Evolutionary conservation across 2,329 filamentous ascomycete species (phyloP).

Genomic region (Thielaviopsis punctulata): DNA sequence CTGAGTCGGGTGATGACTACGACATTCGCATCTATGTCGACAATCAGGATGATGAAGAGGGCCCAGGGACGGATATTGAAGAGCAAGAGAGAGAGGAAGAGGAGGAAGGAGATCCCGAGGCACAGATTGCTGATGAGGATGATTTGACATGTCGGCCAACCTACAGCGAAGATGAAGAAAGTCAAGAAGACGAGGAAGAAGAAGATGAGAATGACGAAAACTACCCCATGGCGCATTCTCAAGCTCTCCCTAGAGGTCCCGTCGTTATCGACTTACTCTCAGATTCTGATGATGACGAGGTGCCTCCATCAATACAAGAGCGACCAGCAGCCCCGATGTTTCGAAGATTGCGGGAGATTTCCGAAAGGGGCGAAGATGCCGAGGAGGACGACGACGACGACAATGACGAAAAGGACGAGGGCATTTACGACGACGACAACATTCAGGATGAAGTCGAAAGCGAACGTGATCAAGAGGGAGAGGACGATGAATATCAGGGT

Average conservation of each 20-base stretch:
- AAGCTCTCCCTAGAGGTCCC: conserved; percentile 18
- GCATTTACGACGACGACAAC: no score
- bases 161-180: conserved; percentile 1
- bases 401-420: no score
- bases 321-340: not conserved
- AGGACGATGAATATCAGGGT: conserved; percentile 2
- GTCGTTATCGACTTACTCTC: conserved; percentile 31
- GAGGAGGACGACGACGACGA: conserved; percentile 1
- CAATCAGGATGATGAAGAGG: conserved; percentile 14
- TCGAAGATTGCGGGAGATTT: not conserved
- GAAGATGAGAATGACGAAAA: not conserved
- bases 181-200: conserved; percentile 5
- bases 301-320: not conserved
- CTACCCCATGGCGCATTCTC: not conserved
- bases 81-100: conserved; percentile 3
- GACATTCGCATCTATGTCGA: conserved; percentile 16
- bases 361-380: conserved; percentile 1
- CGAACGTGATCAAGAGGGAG: conserved; percentile 3
- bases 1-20: conserved; percentile 15
- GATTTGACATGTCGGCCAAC: conserved; percentile 2
- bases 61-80: conserved; percentile 4
- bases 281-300: conserved; percentile 25
- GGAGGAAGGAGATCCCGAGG: conserved; percentile 3
- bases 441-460: not conserved
- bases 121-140: conserved; percentile 5